phyloP scores from a whole-genome alignment of 2,329 filamentous ascomycete genomes.

The Hypoxylon sp. region DNA sequence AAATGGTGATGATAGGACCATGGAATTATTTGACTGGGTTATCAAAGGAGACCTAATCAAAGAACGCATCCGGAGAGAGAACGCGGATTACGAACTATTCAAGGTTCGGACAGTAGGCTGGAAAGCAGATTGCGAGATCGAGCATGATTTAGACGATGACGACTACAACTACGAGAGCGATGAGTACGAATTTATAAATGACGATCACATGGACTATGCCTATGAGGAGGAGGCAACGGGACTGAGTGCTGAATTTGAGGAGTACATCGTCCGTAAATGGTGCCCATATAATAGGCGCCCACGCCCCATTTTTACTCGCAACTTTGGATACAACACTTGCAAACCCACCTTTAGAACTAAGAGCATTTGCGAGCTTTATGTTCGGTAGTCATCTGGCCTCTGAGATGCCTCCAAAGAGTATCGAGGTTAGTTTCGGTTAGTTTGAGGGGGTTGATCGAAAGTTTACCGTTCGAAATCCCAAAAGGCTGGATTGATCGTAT shows the following conservation, averaged over 20 bases:
- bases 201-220: slow-evolving; percentile 1
- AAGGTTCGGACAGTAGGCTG: slow-evolving; percentile 14
- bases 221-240: slow-evolving; percentile 2
- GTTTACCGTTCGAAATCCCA: too few species aligned
- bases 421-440: too few species aligned
- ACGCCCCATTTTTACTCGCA: slow-evolving; percentile 4
- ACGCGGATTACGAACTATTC: slow-evolving; percentile 32
- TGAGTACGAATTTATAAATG: background rate
- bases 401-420: too few species aligned
- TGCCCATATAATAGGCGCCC: slow-evolving; percentile 16
- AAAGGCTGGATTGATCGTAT: too few species aligned
- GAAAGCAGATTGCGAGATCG: slow-evolving; percentile 19
- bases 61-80: slow-evolving; percentile 5
- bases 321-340: slow-evolving; percentile 27
- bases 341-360: background rate
- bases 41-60: background rate
- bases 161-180: slow-evolving; percentile 3
- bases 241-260: slow-evolving; percentile 14
- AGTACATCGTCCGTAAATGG: slow-evolving; percentile 28
- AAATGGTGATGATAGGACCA: slow-evolving; percentile 20
- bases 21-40: slow-evolving; percentile 37
- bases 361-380: too few species aligned
- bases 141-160: slow-evolving; percentile 1
- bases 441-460: too few species aligned
- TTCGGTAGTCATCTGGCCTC: too few species aligned